Base-by-base conservation (phyloP, 192 early-diverging fungal genomes). In the Coemansia sp. region DNA sequence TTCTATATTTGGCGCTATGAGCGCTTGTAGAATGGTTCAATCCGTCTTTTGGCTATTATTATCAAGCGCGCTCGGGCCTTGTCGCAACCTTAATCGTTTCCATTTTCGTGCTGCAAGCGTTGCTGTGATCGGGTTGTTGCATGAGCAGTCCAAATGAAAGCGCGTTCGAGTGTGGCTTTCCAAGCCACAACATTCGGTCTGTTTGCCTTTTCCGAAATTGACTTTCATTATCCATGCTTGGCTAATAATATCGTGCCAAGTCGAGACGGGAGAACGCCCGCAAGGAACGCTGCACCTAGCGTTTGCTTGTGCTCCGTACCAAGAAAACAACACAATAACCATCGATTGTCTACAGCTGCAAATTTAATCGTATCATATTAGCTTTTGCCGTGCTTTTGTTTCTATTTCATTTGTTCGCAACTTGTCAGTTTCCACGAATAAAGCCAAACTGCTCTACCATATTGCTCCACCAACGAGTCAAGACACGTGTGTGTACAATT, bases 61-160 rank as follows among this genome's bases (percentile, higher is more conserved):
- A 50, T 50, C 23, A 23, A 50, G 23, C 23, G 48, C 48, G 48
- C 48, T 50, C 48, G 48, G 48, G 48, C 24, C 48, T 45, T 45
- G 43, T 45, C 6, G 43, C 43, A 45, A 45, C 43, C 43, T 50
- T 50, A 50, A 26, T 14, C 46, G 24, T 21, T 50, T 23, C 24
- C 24, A 50, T 50, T 50, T 50, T 50, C 24, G 11, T 20, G 20
- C 43, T 45, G 43, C 43, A 45, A 45, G 43, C 43, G n/a, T 9
- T 4, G 48, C 23, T 23, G 48, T 26, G 48, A 50, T 50, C 48
- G 48, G 48, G 48, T 50, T 50, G 48, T 50, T 23, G 20, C 48
- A 11, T 50, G 21, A 13, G 11, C 48, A 26, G 48, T 11, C 48
- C 48, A 50, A 50, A 50, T 50, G 13, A 26, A 26, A 23, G 42